A percentile compares a stretch with the other conserved stretches of the same genome.
These are phyloP conservation scores for Vachellia collinsii DNA, from an alignment of 306 rosid species.

Conservation along the genomic window DNA sequence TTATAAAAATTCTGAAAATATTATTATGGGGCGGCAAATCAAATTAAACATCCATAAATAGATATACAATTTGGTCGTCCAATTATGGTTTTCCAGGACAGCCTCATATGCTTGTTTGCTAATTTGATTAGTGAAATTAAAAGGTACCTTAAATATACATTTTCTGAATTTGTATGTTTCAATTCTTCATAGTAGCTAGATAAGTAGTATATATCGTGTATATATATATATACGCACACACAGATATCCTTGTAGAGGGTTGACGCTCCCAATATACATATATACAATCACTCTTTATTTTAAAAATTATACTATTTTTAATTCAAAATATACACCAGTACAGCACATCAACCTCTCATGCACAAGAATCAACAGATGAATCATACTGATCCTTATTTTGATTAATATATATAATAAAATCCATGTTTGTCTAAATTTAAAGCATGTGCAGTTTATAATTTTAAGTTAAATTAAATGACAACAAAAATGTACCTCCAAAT, in stretches of 20 bases:
- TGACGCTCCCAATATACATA: no score
- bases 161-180: not conserved
- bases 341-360: not conserved
- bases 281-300: not conserved
- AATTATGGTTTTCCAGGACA: not conserved
- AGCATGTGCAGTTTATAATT: not conserved
- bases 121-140: no score
- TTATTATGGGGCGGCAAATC: no score
- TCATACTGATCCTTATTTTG: not conserved
- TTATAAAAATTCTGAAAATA: no score
- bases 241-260: no score
- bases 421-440: not conserved
- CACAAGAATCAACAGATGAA: not conserved
- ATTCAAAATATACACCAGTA: not conserved
- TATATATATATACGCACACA: no score
- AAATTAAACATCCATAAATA: not conserved
- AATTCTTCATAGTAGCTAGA: no score
- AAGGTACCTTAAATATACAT: not conserved
- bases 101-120: not conserved
- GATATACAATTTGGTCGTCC: not conserved
- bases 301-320: not conserved
- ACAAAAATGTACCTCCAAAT: no score
- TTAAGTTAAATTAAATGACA: no score
- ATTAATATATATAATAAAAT: no score
- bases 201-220: no score